These are phyloP conservation scores for Anisodus acutangulus DNA, from an alignment of 257 asterid species.

Conservation along the genomic window DNA sequence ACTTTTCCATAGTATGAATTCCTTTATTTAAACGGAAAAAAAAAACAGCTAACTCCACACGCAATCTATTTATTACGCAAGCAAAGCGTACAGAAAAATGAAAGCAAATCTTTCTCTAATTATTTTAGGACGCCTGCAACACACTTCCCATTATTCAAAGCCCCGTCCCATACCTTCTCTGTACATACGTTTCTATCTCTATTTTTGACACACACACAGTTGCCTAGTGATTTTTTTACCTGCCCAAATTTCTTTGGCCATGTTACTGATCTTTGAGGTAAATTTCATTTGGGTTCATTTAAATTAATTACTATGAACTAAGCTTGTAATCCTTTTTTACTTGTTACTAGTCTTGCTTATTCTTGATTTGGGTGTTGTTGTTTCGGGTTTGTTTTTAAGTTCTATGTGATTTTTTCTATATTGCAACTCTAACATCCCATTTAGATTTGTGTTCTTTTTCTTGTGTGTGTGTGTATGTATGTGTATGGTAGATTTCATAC, in stretches of 20 bases:
- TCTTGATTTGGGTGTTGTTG: background rate
- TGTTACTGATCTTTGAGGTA: constrained; percentile 26
- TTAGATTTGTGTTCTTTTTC: background rate
- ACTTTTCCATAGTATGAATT: too few relatives aligned
- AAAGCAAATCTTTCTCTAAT: background rate
- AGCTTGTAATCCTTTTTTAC: background rate
- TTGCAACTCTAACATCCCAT: too few relatives aligned
- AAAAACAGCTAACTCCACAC: background rate
- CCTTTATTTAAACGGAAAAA: too few relatives aligned
- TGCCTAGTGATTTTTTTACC: background rate
- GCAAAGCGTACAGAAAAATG: background rate
- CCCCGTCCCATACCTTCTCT: constrained; percentile 16
- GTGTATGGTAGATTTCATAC: background rate
- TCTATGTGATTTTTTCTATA: too few relatives aligned
- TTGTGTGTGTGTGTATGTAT: background rate
- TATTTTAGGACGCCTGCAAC: constrained; percentile 22
- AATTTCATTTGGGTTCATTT: background rate
- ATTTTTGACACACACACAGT: background rate
- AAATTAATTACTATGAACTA: background rate
- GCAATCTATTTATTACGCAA: background rate
- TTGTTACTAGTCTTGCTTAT: background rate
- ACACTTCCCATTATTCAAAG: constrained; percentile 27
- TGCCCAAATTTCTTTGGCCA: background rate
- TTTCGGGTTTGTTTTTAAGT: too few relatives aligned
- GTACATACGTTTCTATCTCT: constrained; percentile 23